phyloP scores from a whole-genome alignment of 352 stramenopile genomes.

The Phytophthora palmivora region DNA sequence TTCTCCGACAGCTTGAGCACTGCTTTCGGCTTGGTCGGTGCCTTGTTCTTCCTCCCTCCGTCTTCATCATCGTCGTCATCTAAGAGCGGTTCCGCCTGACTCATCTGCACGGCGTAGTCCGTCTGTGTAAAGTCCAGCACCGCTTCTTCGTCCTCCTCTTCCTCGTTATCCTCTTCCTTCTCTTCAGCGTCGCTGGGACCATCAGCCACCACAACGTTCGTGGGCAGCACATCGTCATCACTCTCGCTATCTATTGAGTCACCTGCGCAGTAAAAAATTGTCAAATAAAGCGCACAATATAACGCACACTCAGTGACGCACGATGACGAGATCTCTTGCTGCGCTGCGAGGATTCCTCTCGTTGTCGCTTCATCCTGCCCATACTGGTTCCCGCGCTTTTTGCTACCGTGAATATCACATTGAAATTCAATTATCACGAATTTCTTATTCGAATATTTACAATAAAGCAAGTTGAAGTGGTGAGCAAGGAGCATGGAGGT shows the following conservation, averaged over 20 bases:
- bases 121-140: conserved; percentile 83
- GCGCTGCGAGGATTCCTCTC: conserved; percentile 32
- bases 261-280: conserved; percentile 33
- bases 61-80: conserved; percentile 42
- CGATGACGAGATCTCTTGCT: conserved; percentile 48
- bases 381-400: conserved; percentile 16
- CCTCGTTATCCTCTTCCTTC: conserved; percentile 32
- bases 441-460: conserved; percentile 20
- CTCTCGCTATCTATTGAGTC: conserved; percentile 44
- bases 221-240: conserved; percentile 37
- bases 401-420: conserved; percentile 3
- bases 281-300: not conserved
- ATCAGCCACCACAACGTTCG: conserved; percentile 36
- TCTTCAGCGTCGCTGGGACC: conserved; percentile 31
- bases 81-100: conserved; percentile 36
- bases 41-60: conserved; percentile 42
- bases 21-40: conserved; percentile 42
- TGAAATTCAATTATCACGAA: not conserved
- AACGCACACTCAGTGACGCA: conserved; percentile 19
- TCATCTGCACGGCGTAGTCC: conserved; percentile 70
- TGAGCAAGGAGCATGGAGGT: no score
- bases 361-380: conserved; percentile 47
- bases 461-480: conserved; percentile 19
- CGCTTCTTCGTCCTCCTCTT: conserved; percentile 41
- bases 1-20: conserved; percentile 65